Evolutionary conservation across 2,329 filamentous ascomycete species (phyloP).

Genomic region (Epicoccum nigrum): DNA sequence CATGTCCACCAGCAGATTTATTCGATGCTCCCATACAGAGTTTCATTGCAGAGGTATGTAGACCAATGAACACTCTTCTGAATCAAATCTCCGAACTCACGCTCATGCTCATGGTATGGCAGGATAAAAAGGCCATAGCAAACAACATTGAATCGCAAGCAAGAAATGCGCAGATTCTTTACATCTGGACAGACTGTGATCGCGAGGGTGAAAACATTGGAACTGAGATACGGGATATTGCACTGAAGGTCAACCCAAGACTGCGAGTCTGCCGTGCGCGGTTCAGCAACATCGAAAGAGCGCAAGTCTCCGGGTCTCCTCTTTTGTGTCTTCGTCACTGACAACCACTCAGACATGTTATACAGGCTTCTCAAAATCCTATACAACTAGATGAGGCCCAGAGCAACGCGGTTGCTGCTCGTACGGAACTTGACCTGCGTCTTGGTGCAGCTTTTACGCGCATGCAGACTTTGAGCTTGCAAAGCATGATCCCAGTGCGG

Average conservation of each 20-base stretch:
- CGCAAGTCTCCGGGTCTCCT: constrained; percentile 59
- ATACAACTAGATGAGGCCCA: constrained; percentile 82
- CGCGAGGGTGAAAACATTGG: constrained; percentile 97
- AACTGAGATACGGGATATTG: constrained; percentile 83
- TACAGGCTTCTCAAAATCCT: constrained; percentile 79
- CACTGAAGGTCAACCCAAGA: constrained; percentile 71
- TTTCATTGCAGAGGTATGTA: constrained; percentile 67
- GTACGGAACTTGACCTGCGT: constrained; percentile 89
- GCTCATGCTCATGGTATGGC: constrained; percentile 18
- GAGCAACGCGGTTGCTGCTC: constrained; percentile 82
- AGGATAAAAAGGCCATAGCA: constrained; percentile 82
- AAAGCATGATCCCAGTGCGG: constrained; percentile 67
- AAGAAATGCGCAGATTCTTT: constrained; percentile 72
- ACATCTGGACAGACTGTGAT: constrained; percentile 99
- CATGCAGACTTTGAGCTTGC: constrained; percentile 80
- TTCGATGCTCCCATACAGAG: constrained; percentile 81
- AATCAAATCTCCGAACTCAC: too few species aligned
- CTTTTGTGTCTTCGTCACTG: not conserved
- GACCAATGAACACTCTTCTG: too few species aligned
- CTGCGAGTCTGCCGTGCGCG: constrained; percentile 84
- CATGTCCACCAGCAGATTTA: constrained; percentile 76
- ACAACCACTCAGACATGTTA: constrained; percentile 69
- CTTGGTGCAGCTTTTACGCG: constrained; percentile 93
- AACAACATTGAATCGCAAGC: constrained; percentile 85
- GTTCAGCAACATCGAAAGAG: constrained; percentile 95